These are phyloP conservation scores for Allium cepa DNA, from an alignment of 106 monocot genomes.

Conservation along the genomic window DNA sequence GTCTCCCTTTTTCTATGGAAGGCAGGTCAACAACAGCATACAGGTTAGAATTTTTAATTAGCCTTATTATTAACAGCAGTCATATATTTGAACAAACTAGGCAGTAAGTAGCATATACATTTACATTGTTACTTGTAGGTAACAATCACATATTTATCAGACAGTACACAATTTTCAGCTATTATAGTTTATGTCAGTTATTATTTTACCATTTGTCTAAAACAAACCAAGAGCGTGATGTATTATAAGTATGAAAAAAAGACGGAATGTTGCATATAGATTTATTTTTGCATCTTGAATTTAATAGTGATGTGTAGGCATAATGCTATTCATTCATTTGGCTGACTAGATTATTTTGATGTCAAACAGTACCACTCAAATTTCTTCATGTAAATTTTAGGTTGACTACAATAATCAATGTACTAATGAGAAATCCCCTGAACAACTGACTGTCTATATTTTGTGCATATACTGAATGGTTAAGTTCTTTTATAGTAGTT, in stretches of 20 bases:
- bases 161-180: neutral
- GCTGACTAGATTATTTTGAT: too few relatives aligned
- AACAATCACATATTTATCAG: too few relatives aligned
- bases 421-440: neutral
- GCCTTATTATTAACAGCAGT: neutral
- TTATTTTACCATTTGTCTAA: too few relatives aligned
- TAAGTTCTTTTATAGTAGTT: neutral
- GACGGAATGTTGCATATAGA: too few relatives aligned
- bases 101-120: neutral
- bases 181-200: neutral
- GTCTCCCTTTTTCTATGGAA: conserved; percentile 64
- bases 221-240: too few relatives aligned
- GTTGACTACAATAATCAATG: neutral
- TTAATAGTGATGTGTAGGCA: too few relatives aligned
- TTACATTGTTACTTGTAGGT: too few relatives aligned
- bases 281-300: too few relatives aligned
- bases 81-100: neutral
- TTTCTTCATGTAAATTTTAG: neutral
- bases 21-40: conserved; percentile 91
- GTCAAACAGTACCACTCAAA: too few relatives aligned
- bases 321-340: too few relatives aligned
- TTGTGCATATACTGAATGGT: neutral
- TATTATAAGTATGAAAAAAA: too few relatives aligned
- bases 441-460: neutral
- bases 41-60: conserved; percentile 34